Percentiles rank a stretch among this genome's conserved stretches.
phyloP scores from a whole-genome alignment of 805 yeast genomes.

The Soucietia sequanensis region DNA sequence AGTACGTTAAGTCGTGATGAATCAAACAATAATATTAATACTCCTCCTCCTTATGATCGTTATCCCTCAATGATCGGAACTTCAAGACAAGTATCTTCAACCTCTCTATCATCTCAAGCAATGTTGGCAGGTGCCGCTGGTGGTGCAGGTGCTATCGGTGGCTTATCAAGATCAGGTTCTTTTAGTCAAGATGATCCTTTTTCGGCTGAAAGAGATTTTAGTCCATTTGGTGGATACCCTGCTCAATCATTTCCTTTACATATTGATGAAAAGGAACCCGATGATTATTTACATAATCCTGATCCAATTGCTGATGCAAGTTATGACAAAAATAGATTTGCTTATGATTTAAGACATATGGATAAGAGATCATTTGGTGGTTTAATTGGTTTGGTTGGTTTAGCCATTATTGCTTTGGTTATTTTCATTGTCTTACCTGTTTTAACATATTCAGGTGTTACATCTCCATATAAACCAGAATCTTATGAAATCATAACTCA shows the following conservation, averaged over 20 bases:
- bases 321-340: slow-evolving; percentile 68
- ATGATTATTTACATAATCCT: slow-evolving; percentile 93
- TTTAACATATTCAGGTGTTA: slow-evolving; percentile 75
- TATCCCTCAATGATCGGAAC: slow-evolving; percentile 67
- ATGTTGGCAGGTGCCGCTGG: slow-evolving; percentile 15
- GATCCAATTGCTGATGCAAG: slow-evolving; percentile 92
- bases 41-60: slow-evolving; percentile 62
- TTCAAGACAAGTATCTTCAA: slow-evolving; percentile 59
- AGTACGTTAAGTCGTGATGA: slow-evolving; percentile 9
- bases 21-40: slow-evolving; percentile 21
- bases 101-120: slow-evolving; percentile 19
- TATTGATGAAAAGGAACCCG: slow-evolving; percentile 92
- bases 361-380: slow-evolving; percentile 65
- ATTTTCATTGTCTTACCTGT: slow-evolving; percentile 81
- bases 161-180: neutral
- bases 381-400: slow-evolving; percentile 53
- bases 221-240: slow-evolving; percentile 97
- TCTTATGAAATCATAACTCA: slow-evolving; percentile 48
- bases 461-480: slow-evolving; percentile 25
- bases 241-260: slow-evolving; percentile 87
- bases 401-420: slow-evolving; percentile 61
- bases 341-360: slow-evolving; percentile 62
- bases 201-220: slow-evolving; percentile 56
- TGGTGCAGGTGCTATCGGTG: slow-evolving; percentile 6
- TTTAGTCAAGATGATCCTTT: slow-evolving; percentile 25